These are phyloP conservation scores for Phytophthora tubulina DNA, from an alignment of 352 stramenopile genomes.

Conservation along the genomic window DNA sequence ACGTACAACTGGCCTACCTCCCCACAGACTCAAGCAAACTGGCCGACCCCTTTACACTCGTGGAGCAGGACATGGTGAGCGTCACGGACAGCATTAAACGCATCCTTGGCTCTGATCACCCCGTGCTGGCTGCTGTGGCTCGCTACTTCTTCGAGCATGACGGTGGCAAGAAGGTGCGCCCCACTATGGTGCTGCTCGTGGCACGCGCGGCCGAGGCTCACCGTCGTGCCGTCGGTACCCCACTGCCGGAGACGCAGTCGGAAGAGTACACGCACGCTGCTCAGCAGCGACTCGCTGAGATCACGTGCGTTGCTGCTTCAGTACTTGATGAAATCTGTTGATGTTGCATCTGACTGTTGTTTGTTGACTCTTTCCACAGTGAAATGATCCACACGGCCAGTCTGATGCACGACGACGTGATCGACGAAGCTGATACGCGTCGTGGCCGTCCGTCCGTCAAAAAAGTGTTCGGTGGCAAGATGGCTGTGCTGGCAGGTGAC, in stretches of 20 bases:
- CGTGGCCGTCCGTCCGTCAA: conserved; percentile 95
- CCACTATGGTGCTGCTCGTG: conserved; percentile 98
- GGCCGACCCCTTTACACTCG: conserved; percentile 94
- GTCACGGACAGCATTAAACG: conserved; percentile 96
- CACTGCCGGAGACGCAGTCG: conserved; percentile 66
- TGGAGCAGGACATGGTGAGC: conserved; percentile 91
- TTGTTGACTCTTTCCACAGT: conserved; percentile 34
- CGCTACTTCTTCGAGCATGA: conserved; percentile 96
- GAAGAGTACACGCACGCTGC: conserved; percentile 76
- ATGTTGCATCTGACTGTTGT: background rate
- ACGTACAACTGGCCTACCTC: conserved; percentile 59
- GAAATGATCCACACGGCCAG: conserved; percentile 99
- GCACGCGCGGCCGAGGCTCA: conserved; percentile 91
- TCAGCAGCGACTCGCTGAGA: conserved; percentile 86
- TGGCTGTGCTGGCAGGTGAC: conserved; percentile 98
- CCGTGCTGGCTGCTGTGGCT: conserved; percentile 96
- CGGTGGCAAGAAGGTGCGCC: conserved; percentile 98
- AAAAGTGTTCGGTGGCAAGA: conserved; percentile 98
- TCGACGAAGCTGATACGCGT: conserved; percentile 97
- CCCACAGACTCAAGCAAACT: conserved; percentile 60
- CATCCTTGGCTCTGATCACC: conserved; percentile 97
- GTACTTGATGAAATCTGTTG: background rate
- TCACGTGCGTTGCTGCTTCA: conserved; percentile 67
- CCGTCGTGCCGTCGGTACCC: conserved; percentile 49
- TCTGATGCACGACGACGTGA: conserved; percentile 99